phyloP scores from a whole-genome alignment of 2,329 filamentous ascomycete species.

The Chaetoscypha palmicola region DNA sequence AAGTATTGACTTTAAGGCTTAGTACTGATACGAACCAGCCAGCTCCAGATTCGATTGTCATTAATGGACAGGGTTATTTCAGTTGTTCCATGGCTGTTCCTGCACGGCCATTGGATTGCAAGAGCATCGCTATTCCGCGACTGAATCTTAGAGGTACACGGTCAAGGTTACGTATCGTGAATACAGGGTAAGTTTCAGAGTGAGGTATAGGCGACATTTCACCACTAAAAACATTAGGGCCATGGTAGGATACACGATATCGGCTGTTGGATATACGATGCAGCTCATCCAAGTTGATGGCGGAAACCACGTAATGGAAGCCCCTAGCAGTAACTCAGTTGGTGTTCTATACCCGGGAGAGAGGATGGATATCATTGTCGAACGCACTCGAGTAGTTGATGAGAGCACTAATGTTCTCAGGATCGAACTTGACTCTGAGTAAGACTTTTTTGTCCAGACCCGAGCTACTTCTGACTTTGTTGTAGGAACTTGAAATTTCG shows the following conservation, averaged over 20 bases:
- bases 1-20: no score
- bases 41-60: conserved; percentile 39
- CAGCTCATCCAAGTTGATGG: conserved; percentile 36
- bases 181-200: conserved; percentile 32
- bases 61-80: conserved; percentile 41
- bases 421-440: conserved; percentile 10
- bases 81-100: conserved; percentile 39
- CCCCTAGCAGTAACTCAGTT: conserved; percentile 26
- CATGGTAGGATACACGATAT: conserved; percentile 35
- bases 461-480: background rate
- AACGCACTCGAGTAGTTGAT: background rate
- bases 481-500: conserved; percentile 6
- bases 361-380: conserved; percentile 35
- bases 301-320: conserved; percentile 30
- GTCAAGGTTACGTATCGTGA: conserved; percentile 35
- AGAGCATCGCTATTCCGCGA: background rate
- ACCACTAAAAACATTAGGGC: conserved; percentile 25
- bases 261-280: conserved; percentile 28
- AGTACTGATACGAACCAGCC: conserved; percentile 31
- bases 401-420: conserved; percentile 4
- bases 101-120: conserved; percentile 38
- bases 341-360: conserved; percentile 35
- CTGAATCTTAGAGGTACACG: conserved; percentile 24
- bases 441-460: background rate
- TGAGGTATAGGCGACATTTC: background rate